Evolutionary conservation across 2,329 filamentous ascomycete genomes (phyloP).

Genomic region (Chaetomium sp.): DNA sequence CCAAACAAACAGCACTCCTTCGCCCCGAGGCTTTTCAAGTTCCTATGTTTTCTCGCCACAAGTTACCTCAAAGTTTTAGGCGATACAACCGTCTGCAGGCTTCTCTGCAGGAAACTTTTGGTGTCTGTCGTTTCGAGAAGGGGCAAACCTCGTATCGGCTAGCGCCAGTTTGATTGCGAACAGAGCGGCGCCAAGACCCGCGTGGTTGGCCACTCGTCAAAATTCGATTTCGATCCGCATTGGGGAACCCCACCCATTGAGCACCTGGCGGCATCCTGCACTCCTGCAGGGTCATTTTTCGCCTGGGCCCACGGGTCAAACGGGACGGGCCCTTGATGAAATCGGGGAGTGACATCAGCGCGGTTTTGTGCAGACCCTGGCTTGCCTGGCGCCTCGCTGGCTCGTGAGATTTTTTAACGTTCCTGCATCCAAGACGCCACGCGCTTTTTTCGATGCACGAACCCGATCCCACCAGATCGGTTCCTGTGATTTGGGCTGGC

Average conservation of each 20-base stretch:
- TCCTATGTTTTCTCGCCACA: too few relatives aligned
- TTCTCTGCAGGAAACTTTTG: background rate
- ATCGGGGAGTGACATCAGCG: constrained; percentile 8
- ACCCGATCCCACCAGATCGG: constrained; percentile 4
- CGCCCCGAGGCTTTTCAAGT: too few relatives aligned
- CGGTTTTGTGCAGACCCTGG: background rate
- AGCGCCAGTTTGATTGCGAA: constrained; percentile 12
- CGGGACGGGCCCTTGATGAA: background rate
- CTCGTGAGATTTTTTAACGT: background rate
- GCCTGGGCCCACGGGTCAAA: too few relatives aligned
- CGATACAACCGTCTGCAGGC: background rate
- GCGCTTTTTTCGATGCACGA: background rate
- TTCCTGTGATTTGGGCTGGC: background rate
- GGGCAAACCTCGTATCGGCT: constrained; percentile 12
- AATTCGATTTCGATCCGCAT: constrained; percentile 8
- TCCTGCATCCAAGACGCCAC: constrained; percentile 3
- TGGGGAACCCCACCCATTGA: background rate
- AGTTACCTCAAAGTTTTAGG: too few relatives aligned
- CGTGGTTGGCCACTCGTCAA: background rate
- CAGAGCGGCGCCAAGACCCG: constrained; percentile 11
- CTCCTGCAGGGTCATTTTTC: background rate
- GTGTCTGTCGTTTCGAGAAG: background rate
- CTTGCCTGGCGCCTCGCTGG: background rate
- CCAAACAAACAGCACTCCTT: too few relatives aligned
- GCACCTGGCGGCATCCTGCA: background rate